phyloP scores from a whole-genome alignment of 305 asterid species.

The Solanum aculeatissimum region DNA sequence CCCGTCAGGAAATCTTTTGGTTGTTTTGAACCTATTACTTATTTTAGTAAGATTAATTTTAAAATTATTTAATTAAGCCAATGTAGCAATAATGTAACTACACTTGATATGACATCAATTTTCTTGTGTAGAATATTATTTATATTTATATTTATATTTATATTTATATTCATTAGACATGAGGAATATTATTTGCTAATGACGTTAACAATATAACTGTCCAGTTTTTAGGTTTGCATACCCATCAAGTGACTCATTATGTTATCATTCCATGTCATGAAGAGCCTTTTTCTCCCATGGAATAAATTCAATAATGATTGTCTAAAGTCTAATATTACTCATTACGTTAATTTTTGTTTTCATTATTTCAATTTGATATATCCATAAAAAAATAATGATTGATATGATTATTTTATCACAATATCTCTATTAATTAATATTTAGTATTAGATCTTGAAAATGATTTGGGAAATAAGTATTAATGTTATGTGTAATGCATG shows the following conservation, averaged over 20 bases:
- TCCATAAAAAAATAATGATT: too few relatives aligned
- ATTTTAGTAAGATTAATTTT: not conserved
- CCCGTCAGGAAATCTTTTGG: not conserved
- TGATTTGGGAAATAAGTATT: too few relatives aligned
- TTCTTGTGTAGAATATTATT: not conserved
- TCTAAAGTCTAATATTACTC: too few relatives aligned
- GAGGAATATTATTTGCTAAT: not conserved
- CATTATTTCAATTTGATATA: too few relatives aligned
- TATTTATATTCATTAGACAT: not conserved
- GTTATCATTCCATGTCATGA: conserved; percentile 11
- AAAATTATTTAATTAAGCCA: not conserved
- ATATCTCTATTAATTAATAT: too few relatives aligned
- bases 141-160: not conserved
- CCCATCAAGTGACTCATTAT: not conserved
- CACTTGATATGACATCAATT: not conserved
- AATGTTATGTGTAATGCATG: too few relatives aligned
- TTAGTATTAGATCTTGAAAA: too few relatives aligned
- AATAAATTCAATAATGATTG: not conserved
- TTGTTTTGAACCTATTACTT: not conserved
- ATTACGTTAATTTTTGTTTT: too few relatives aligned
- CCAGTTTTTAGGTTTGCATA: not conserved
- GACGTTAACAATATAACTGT: not conserved
- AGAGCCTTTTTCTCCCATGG: not conserved
- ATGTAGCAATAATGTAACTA: not conserved
- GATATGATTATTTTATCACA: too few relatives aligned